phyloP scores from a whole-genome alignment of 306 rosid species.

The Morella rubra region DNA sequence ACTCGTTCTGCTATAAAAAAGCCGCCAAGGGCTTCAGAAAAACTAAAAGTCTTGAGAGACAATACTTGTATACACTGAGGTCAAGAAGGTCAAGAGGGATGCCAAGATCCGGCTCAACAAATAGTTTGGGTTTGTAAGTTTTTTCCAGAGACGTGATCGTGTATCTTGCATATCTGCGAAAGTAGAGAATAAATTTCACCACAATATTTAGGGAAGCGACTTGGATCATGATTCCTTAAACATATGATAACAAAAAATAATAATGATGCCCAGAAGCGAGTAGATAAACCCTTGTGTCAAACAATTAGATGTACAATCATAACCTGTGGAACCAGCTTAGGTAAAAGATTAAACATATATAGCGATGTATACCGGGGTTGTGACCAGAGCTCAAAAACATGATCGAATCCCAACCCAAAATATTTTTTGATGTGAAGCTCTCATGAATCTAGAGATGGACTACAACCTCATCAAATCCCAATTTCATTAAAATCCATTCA shows the following conservation, averaged over 20 bases:
- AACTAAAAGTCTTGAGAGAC: conserved; percentile 25
- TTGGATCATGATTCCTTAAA: conserved; percentile 1
- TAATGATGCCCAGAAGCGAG: no score
- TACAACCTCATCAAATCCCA: conserved; percentile 15
- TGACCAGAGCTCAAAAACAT: background rate
- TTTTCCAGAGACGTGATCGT: conserved; percentile 92
- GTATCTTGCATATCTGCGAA: conserved; percentile 78
- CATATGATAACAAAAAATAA: conserved; percentile 11
- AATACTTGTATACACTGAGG: conserved; percentile 96
- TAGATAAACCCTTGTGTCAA: background rate
- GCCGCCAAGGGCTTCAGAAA: conserved; percentile 23
- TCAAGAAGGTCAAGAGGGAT: conserved; percentile 98
- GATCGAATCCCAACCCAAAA: background rate
- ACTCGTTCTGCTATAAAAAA: conserved; percentile 23
- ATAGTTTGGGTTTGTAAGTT: conserved; percentile 90
- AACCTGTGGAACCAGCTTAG: background rate
- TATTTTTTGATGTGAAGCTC: background rate
- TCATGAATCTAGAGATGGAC: background rate
- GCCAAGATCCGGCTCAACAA: conserved; percentile 98
- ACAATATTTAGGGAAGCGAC: conserved; percentile 7
- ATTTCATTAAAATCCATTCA: no score
- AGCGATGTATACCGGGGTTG: background rate
- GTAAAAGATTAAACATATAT: background rate
- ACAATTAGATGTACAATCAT: background rate
- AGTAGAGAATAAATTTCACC: conserved; percentile 32